Evolutionary conservation across 2,329 filamentous ascomycete genomes (phyloP).

Genomic region (Coniochaeta sp.): DNA sequence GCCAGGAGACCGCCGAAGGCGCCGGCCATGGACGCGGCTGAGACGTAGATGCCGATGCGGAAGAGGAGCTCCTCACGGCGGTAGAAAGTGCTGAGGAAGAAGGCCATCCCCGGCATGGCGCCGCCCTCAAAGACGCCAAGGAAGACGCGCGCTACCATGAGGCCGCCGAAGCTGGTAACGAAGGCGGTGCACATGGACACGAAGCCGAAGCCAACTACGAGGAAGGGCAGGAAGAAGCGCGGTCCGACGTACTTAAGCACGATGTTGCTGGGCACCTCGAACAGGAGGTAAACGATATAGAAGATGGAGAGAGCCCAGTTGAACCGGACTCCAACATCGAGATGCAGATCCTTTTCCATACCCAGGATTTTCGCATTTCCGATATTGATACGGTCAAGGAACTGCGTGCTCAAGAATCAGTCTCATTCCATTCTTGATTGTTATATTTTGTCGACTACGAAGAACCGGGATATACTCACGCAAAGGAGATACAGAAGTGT

Average conservation of each 20-base stretch:
- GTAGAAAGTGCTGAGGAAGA: slow-evolving; percentile 50
- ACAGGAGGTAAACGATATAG: slow-evolving; percentile 48
- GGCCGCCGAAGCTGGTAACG: slow-evolving; percentile 35
- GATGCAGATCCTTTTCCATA: slow-evolving; percentile 38
- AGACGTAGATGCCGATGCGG: slow-evolving; percentile 49
- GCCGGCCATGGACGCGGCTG: slow-evolving; percentile 46
- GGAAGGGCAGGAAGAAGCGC: slow-evolving; percentile 43
- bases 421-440: background rate
- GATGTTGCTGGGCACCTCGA: slow-evolving; percentile 50
- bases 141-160: slow-evolving; percentile 39
- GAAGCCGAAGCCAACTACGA: slow-evolving; percentile 48
- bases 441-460: background rate
- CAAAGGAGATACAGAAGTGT: slow-evolving; percentile 47
- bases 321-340: slow-evolving; percentile 40
- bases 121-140: slow-evolving; percentile 51
- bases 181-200: slow-evolving; percentile 49
- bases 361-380: slow-evolving; percentile 51
- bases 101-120: slow-evolving; percentile 50
- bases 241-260: slow-evolving; percentile 46
- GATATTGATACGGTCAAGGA: slow-evolving; percentile 31
- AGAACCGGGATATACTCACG: slow-evolving; percentile 34
- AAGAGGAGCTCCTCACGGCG: slow-evolving; percentile 48
- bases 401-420: slow-evolving; percentile 13
- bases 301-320: slow-evolving; percentile 53
- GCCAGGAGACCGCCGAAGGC: slow-evolving; percentile 52